A percentile compares a stretch with the other conserved stretches of the same genome.
Evolutionary conservation across 140 eudicot species (phyloP).

Genomic region (Cichorium intybus): DNA sequence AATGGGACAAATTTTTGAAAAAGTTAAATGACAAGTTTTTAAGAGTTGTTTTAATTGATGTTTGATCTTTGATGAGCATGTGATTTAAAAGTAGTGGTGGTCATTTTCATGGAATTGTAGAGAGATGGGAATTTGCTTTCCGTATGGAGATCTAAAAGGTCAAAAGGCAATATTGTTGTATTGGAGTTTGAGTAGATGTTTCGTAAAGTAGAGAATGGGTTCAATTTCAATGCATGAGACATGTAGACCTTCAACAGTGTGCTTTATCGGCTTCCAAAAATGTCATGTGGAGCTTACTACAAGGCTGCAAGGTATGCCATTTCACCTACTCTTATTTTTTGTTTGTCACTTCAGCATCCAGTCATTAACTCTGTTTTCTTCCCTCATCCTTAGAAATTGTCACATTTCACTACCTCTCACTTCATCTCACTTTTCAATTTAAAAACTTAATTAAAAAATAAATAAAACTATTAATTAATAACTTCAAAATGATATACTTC

Average conservation of each 20-base stretch:
- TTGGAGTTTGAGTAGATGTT: neutral
- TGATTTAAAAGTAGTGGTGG: neutral
- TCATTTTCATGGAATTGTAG: neutral
- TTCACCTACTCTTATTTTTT: no score
- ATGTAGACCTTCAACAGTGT: neutral
- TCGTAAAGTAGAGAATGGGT: neutral
- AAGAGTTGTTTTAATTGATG: neutral
- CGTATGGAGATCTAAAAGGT: neutral
- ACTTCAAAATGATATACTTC: no score
- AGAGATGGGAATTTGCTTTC: neutral
- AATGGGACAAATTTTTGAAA: neutral
- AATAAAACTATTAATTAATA: no score
- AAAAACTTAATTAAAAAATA: no score
- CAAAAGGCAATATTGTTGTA: neutral
- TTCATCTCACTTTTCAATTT: no score
- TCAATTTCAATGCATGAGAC: neutral
- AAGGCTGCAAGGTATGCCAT: no score
- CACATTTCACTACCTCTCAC: no score
- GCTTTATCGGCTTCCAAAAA: neutral
- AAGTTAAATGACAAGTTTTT: neutral
- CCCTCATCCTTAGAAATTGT: no score
- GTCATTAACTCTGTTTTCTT: no score
- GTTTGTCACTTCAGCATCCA: no score
- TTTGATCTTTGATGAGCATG: neutral
- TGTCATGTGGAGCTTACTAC: neutral